These are phyloP conservation scores for Fusarium miscanthi DNA, from an alignment of 2,329 filamentous ascomycete genomes.

Conservation along the genomic window DNA sequence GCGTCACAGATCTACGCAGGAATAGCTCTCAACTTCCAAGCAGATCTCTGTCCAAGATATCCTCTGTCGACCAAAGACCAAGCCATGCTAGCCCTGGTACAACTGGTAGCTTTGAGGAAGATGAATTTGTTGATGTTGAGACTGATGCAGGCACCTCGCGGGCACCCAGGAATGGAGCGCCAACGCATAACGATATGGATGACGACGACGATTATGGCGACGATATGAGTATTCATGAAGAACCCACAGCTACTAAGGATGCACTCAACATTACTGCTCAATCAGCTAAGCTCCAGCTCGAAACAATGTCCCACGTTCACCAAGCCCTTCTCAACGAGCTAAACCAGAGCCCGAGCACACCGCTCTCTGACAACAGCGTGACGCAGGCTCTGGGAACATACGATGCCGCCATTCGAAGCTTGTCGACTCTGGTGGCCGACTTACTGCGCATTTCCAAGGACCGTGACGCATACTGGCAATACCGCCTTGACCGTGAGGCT, in stretches of 20 bases:
- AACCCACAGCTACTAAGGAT: conserved; percentile 82
- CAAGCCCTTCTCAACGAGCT: conserved; percentile 79
- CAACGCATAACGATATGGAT: conserved; percentile 62
- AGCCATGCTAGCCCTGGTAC: conserved; percentile 57
- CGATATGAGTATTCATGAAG: conserved; percentile 80
- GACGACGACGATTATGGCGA: conserved; percentile 80
- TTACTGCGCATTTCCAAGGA: conserved; percentile 92
- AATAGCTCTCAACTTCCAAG: conserved; percentile 59
- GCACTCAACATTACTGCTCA: conserved; percentile 97
- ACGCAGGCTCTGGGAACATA: conserved; percentile 85
- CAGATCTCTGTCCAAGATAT: conserved; percentile 45
- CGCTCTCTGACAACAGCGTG: conserved; percentile 81
- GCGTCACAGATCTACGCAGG: conserved; percentile 57
- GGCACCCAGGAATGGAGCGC: conserved; percentile 50
- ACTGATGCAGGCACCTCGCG: conserved; percentile 57
- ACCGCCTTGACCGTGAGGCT: conserved; percentile 88
- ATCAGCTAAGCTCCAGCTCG: conserved; percentile 91
- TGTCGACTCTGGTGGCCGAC: conserved; percentile 86
- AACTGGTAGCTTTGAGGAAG: conserved; percentile 63
- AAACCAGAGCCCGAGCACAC: conserved; percentile 73
- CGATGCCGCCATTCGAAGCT: conserved; percentile 87
- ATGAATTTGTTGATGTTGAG: conserved; percentile 61
- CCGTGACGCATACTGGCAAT: conserved; percentile 97
- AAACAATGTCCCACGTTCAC: conserved; percentile 88
- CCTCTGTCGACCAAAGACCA: conserved; percentile 48